phyloP scores from a whole-genome alignment of 306 rosid species.

The Sicyos edulis region DNA sequence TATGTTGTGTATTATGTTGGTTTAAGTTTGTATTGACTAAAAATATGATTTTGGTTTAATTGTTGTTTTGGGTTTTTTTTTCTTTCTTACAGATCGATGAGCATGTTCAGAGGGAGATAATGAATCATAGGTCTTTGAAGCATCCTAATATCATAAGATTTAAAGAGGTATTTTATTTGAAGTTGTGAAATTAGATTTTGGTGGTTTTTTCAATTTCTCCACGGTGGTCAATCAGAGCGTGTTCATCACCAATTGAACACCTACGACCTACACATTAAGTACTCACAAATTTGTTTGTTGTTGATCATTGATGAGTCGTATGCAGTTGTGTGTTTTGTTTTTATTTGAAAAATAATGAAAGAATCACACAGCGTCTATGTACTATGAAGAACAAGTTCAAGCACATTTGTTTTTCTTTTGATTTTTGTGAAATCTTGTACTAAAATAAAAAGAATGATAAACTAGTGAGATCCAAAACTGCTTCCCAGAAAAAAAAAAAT shows the following conservation, averaged over 20 bases:
- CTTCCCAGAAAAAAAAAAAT: not conserved
- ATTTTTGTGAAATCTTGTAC: no score
- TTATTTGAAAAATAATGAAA: no score
- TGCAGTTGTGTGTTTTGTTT: not conserved
- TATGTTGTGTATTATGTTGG: not conserved
- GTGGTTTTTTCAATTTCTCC: not conserved
- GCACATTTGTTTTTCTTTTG: no score
- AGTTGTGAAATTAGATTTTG: not conserved
- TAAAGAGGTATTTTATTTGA: conserved; percentile 59
- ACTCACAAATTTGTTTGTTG: not conserved
- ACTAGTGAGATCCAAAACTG: not conserved
- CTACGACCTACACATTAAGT: not conserved
- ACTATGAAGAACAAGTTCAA: no score
- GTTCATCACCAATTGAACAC: not conserved
- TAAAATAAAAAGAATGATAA: no score
- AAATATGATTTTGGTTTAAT: not conserved
- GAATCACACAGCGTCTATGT: no score
- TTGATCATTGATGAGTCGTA: not conserved
- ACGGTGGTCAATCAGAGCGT: not conserved
- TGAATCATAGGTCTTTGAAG: conserved; percentile 87
- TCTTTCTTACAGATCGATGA: conserved; percentile 64
- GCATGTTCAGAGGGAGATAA: conserved; percentile 93
- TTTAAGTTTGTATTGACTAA: not conserved
- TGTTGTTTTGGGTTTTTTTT: not conserved
- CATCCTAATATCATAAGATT: conserved; percentile 94